Conservation (phyloP, 2,329 filamentous ascomycete genomes). For the Elsinoe batatas region DNA sequence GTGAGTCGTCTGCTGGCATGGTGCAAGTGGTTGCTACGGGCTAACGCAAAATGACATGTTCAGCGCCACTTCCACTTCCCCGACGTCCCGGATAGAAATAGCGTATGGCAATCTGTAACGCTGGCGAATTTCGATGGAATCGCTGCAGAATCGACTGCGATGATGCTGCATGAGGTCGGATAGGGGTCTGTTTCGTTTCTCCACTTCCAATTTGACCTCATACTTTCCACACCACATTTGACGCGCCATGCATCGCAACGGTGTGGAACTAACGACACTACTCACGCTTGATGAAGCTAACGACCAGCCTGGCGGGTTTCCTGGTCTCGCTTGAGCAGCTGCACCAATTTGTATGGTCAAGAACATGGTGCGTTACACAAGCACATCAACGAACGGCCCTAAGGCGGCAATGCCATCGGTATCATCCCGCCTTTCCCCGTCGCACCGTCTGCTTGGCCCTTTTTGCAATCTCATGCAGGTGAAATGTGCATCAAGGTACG, state of each 20-base stretch:
- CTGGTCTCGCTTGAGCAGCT: neutral
- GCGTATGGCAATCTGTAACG: too few relatives aligned
- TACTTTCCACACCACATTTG: too few relatives aligned
- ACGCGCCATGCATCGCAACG: neutral
- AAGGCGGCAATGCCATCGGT: neutral
- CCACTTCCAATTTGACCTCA: too few relatives aligned
- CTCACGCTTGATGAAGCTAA: too few relatives aligned
- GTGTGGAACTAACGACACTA: neutral
- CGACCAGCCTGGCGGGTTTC: too few relatives aligned
- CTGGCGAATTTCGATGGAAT: too few relatives aligned
- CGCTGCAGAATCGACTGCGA: too few relatives aligned
- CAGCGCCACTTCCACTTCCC: neutral
- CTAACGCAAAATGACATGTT: neutral
- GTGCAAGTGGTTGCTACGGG: neutral
- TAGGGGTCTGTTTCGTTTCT: too few relatives aligned
- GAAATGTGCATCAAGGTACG: too few relatives aligned
- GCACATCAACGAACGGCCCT: neutral
- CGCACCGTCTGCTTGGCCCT: too few relatives aligned
- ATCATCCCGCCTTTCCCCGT: neutral
- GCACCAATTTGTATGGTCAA: neutral
- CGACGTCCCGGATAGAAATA: too few relatives aligned
- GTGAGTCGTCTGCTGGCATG: conserved; percentile 28
- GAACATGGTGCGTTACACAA: neutral
- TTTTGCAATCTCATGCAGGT: too few relatives aligned
- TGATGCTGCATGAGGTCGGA: neutral